A percentile compares a stretch with the other conserved stretches of the same genome.
phyloP scores from a whole-genome alignment of 352 stramenopile genomes.

The Globisporangium emineosum region DNA sequence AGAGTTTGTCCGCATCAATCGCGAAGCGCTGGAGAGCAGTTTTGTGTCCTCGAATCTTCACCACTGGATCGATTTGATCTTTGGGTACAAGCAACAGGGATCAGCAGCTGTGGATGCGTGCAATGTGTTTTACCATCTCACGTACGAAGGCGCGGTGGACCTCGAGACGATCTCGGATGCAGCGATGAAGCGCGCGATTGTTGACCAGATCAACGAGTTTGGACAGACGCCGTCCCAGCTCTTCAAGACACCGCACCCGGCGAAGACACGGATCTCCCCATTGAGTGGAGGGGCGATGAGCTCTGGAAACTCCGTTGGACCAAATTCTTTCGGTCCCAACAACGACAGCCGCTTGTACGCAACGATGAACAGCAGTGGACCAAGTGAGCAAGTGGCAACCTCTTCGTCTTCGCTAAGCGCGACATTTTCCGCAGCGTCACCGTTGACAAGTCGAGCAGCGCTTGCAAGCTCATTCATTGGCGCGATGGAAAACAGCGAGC shows the following conservation, averaged over 20 bases:
- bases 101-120: conserved; percentile 88
- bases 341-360: not conserved
- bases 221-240: conserved; percentile 96
- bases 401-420: conserved; percentile 10
- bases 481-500: conserved; percentile 52
- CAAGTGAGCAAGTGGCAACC: conserved; percentile 14
- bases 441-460: conserved; percentile 24
- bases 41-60: conserved; percentile 95
- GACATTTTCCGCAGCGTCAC: conserved; percentile 17
- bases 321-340: conserved; percentile 2
- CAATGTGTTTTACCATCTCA: conserved; percentile 98
- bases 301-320: not conserved
- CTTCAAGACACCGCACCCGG: conserved; percentile 79
- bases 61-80: conserved; percentile 99
- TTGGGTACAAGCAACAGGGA: conserved; percentile 96
- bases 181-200: conserved; percentile 73
- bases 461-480: conserved; percentile 51
- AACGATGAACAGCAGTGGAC: not conserved
- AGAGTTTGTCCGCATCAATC: conserved; percentile 95
- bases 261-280: conserved; percentile 18
- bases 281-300: not conserved
- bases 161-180: conserved; percentile 81
- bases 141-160: conserved; percentile 97
- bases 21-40: conserved; percentile 94
- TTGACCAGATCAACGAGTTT: conserved; percentile 98